phyloP scores from a whole-genome alignment of 2,329 filamentous ascomycete species.

The Cladophialophora chaetospira region DNA sequence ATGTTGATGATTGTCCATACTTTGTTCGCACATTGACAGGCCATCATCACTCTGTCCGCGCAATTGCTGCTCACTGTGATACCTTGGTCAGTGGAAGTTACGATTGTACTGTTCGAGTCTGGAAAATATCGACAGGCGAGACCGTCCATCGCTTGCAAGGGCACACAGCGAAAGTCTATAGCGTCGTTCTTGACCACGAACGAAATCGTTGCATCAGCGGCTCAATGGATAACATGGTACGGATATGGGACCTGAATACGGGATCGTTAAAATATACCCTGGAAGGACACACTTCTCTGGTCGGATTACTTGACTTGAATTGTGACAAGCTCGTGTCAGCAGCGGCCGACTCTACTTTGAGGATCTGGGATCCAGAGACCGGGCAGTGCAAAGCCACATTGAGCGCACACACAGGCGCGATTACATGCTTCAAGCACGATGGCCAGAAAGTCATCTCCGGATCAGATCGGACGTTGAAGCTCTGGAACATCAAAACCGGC shows the following conservation, averaged over 20 bases:
- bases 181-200: constrained; percentile 87
- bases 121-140: constrained; percentile 96
- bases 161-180: constrained; percentile 93
- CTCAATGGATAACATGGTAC: constrained; percentile 97
- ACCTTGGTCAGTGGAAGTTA: constrained; percentile 98
- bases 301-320: constrained; percentile 85
- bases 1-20: constrained; percentile 83
- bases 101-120: constrained; percentile 91
- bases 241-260: constrained; percentile 92
- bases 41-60: constrained; percentile 90
- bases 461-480: constrained; percentile 92
- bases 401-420: constrained; percentile 92
- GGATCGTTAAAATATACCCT: constrained; percentile 84
- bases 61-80: constrained; percentile 91
- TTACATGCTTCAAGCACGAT: constrained; percentile 98
- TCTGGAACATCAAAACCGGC: constrained; percentile 95
- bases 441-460: constrained; percentile 95
- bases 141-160: constrained; percentile 80
- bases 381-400: constrained; percentile 88
- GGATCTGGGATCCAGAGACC: constrained; percentile 95
- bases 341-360: constrained; percentile 88
- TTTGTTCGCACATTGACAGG: constrained; percentile 85
- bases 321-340: constrained; percentile 91
- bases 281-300: constrained; percentile 88
- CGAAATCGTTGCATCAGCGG: constrained; percentile 96